Conservation (phyloP, 2,329 filamentous ascomycete species). For the Fusarium sarcochroum region DNA sequence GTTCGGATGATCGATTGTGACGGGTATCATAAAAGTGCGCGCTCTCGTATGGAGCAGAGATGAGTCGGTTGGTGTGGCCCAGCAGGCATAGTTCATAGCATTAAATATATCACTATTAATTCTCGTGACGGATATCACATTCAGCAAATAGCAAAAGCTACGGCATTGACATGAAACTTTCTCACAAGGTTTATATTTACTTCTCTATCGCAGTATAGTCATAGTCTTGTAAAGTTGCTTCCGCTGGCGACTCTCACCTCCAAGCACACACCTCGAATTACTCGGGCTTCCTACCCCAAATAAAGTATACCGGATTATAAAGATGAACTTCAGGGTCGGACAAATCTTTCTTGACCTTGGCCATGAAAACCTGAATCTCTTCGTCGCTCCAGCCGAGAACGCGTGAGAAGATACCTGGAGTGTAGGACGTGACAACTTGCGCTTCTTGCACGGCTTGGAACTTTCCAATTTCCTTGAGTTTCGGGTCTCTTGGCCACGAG, state of each 20-base stretch:
- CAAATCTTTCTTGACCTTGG: conserved; percentile 40
- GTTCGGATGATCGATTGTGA: too few species aligned
- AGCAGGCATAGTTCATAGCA: too few species aligned
- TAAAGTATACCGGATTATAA: conserved; percentile 39
- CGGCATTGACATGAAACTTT: too few species aligned
- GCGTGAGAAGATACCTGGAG: conserved; percentile 36
- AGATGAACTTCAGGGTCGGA: conserved; percentile 35
- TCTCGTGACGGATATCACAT: too few species aligned
- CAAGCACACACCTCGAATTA: neutral
- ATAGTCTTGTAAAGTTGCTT: too few species aligned
- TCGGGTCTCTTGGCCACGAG: conserved; percentile 22
- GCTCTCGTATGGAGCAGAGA: too few species aligned
- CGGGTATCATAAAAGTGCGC: too few species aligned
- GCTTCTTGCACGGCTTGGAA: conserved; percentile 33
- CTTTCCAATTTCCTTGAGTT: conserved; percentile 35
- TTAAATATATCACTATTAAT: too few species aligned
- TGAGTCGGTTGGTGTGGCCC: too few species aligned
- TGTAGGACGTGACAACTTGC: conserved; percentile 39
- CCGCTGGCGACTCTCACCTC: neutral
- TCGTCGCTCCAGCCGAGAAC: conserved; percentile 39
- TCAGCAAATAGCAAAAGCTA: too few species aligned
- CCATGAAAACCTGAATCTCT: conserved; percentile 42
- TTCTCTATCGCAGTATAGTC: too few species aligned
- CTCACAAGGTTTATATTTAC: too few species aligned
- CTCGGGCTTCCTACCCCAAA: conserved; percentile 40